Base-by-base conservation (phyloP, 176 grass and related monocot species). In the Elymus sibiricus region DNA sequence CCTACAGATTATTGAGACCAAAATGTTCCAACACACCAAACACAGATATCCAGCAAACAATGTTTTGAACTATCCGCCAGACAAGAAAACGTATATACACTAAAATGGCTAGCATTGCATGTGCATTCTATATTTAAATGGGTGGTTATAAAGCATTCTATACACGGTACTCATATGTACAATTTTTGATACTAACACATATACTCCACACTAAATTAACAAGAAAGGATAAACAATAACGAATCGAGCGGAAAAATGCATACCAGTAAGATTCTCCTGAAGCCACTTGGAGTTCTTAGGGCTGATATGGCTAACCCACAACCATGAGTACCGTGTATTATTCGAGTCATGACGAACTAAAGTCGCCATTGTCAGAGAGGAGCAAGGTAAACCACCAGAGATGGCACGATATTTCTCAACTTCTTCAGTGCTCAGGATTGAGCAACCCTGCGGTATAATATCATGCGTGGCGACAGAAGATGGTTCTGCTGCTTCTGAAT, bases 241-340 rank as follows among this genome's bases (percentile, higher is more conserved):
- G 39, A 43, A 68, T 26, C 1, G 42, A 7, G 19, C n/a, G 4
- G 6, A 66, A 66, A 43, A 44, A 83, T 26, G 53, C 32, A 53
- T 85, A 95, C 93, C 93, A 37, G 90, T 87, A 82, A 95, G 76
- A 83, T 89, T 90, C 42, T 87, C 89, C 78, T 90, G 85, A 68
- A 95, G 93, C 93, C 93, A 95, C 56, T 92, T 92, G 67, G 93
- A 95, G 75, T 95, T 89, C 35, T 88, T 87, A 22, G 93, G 90
- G 77, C 88, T 92, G 85, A 90, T 87, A 69, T 94, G 90, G 83
- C 87, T 92, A 72, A 85, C 90, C 89, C 87, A 89, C 84, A 85
- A 80, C 87, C 85, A 88, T 63, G 90, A 90, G 73, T 92, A 85
- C 10, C 76, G 83, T 46, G 67, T 78, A 39, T 56, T 14, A 75